Base-by-base conservation (phyloP, 2,329 filamentous ascomycete genomes). In the Colletotrichum cordylinicola region DNA sequence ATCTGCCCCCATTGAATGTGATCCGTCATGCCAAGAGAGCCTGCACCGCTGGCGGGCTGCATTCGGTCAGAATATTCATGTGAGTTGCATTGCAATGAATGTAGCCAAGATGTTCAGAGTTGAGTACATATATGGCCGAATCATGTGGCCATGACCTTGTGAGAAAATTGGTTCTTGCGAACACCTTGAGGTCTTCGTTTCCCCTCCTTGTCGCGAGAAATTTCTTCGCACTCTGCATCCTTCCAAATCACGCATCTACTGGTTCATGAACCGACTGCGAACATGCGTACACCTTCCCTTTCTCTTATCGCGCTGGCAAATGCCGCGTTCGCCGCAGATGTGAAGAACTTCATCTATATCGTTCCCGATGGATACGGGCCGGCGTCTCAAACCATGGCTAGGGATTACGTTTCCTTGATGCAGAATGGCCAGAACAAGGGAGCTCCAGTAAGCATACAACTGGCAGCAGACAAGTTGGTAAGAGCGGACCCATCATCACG, bases 311-410 rank as follows among this genome's bases (percentile, higher is more conserved):
- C 62, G 21, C 55, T 78, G 61, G 69, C 62, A n/a, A 62, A 72
- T 37, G 58, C 72, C 29, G 69, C 48, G 4, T 16, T 77, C n/a
- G 70, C 77, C 2, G 62, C 39, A 8, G 31, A 72, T 73, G 79
- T 79, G 65, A 80, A 79, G 77, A 83, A 82, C 78, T 83, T 83
- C 77, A 82, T 83, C 75, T 83, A 83, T 72, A 79, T 84, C 39
- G 81, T 83, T 9, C 81, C 82, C 6, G 80, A 82, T 77, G 81
- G 81, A 56, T 83, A 81, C 71, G 80, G 82, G 13, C 77, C 79
- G 48, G 79, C 81, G 12, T 82, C 80, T 9, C 81, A 83, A 79
- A 80, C 79, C 60, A 79, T 83, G 75, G 81, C 81, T 8, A 78
- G 80, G 27, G 79, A 80, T 75, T 79, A 79, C 43, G 78, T 79